Evolutionary conservation across 768 basidiomycete genomes (phyloP).

Genomic region (Trametes villosa): DNA sequence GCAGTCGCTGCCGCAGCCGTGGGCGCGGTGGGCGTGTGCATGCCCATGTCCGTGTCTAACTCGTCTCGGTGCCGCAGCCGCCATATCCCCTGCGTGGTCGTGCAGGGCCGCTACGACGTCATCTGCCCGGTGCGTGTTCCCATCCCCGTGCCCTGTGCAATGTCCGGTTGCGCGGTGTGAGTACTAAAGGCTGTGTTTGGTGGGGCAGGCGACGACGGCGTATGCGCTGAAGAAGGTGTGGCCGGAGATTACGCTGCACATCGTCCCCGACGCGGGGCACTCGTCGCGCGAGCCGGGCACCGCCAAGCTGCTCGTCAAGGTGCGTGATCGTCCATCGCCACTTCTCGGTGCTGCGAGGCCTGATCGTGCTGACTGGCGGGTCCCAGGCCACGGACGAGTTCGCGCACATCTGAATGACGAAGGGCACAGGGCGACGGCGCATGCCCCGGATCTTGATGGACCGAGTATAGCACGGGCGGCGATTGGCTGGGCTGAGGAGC

Average conservation of each 20-base stretch:
- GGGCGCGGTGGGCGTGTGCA: background rate
- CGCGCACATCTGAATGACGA: slow-evolving; percentile 37
- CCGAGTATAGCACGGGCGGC: background rate
- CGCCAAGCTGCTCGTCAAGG: slow-evolving; percentile 72
- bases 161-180: background rate
- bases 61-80: slow-evolving; percentile 51
- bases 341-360: background rate
- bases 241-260: slow-evolving; percentile 75
- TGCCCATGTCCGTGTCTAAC: background rate
- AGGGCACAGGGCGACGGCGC: background rate
- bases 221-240: slow-evolving; percentile 81
- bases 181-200: background rate
- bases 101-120: slow-evolving; percentile 90
- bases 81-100: slow-evolving; percentile 80
- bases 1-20: background rate
- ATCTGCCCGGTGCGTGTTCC: slow-evolving; percentile 72
- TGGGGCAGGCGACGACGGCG: slow-evolving; percentile 71
- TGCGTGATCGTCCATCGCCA: slow-evolving; percentile 31
- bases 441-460: background rate
- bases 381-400: slow-evolving; percentile 50
- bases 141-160: no score
- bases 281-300: slow-evolving; percentile 77
- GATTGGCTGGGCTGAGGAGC: background rate
- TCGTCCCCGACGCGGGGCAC: slow-evolving; percentile 89
- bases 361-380: background rate